Evolutionary conservation across 108 stramenopile genomes (phyloP).

Genomic region (Asterionellopsis glacialis): DNA sequence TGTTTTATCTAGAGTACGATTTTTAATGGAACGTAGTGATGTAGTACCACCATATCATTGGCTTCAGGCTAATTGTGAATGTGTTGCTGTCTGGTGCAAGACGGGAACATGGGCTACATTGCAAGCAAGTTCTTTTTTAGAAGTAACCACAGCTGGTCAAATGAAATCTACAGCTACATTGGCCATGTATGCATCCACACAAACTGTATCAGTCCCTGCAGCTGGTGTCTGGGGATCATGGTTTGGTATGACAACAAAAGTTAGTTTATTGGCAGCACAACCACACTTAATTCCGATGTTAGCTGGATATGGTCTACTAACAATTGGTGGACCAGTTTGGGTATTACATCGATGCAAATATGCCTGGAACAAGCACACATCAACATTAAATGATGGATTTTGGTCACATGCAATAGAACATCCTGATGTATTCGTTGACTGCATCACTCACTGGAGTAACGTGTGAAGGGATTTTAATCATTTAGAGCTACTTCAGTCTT

Average conservation of each 20-base stretch:
- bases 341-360: conserved; percentile 35
- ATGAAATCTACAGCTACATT: conserved; percentile 66
- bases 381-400: conserved; percentile 45
- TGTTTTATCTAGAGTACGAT: conserved; percentile 49
- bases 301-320: conserved; percentile 62
- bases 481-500: too few species aligned
- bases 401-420: conserved; percentile 51
- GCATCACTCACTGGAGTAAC: conserved; percentile 57
- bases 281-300: conserved; percentile 66
- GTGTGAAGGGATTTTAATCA: neutral
- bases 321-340: conserved; percentile 58
- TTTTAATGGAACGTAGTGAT: conserved; percentile 40
- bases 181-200: conserved; percentile 49
- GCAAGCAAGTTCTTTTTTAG: conserved; percentile 47
- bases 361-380: conserved; percentile 61
- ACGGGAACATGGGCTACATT: conserved; percentile 56
- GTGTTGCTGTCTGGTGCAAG: conserved; percentile 79
- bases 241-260: conserved; percentile 63
- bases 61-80: conserved; percentile 73
- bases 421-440: conserved; percentile 72
- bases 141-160: conserved; percentile 59
- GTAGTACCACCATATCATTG: conserved; percentile 63
- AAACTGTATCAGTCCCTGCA: conserved; percentile 64
- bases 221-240: conserved; percentile 71
- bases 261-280: conserved; percentile 43